phyloP scores from a whole-genome alignment of 768 basidiomycete species.

The Saitozyma podzolica region DNA sequence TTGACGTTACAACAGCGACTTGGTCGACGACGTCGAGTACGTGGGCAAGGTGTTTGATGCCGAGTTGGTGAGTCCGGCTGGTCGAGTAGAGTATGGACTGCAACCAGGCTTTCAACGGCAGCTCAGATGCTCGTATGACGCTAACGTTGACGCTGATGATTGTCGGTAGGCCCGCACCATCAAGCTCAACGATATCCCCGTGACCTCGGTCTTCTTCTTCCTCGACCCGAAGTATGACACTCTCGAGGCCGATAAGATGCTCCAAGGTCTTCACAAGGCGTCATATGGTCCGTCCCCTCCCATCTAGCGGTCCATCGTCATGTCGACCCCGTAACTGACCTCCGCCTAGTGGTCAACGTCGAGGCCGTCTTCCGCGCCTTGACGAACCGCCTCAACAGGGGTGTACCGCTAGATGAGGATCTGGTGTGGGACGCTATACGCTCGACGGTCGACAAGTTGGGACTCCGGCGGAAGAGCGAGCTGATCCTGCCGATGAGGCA shows the following conservation, averaged over 20 bases:
- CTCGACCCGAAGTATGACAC: conserved; percentile 62
- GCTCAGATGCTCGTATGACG: too few species aligned
- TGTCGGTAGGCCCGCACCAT: conserved; percentile 27
- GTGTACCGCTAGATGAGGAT: conserved; percentile 48
- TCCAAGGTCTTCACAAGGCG: conserved; percentile 54
- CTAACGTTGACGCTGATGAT: background rate
- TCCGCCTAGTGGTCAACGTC: background rate
- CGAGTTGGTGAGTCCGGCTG: conserved; percentile 41
- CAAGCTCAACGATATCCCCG: conserved; percentile 66
- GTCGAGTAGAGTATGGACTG: background rate
- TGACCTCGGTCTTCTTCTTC: conserved; percentile 75
- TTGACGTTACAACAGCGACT: conserved; percentile 17
- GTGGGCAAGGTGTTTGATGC: conserved; percentile 66
- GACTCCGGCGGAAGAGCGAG: conserved; percentile 51
- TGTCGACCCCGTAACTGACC: too few species aligned
- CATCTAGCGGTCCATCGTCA: background rate
- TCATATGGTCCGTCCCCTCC: conserved; percentile 57
- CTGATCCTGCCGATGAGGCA: conserved; percentile 75
- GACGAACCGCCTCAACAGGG: conserved; percentile 23
- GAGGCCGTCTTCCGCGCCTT: conserved; percentile 1
- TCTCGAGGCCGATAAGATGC: conserved; percentile 62
- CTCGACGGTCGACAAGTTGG: conserved; percentile 11
- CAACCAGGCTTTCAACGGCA: background rate
- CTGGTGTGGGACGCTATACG: conserved; percentile 55
- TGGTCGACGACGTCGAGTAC: conserved; percentile 55